Conservation (phyloP, 192 early-diverging fungal species). For the Gigaspora rosea region DNA sequence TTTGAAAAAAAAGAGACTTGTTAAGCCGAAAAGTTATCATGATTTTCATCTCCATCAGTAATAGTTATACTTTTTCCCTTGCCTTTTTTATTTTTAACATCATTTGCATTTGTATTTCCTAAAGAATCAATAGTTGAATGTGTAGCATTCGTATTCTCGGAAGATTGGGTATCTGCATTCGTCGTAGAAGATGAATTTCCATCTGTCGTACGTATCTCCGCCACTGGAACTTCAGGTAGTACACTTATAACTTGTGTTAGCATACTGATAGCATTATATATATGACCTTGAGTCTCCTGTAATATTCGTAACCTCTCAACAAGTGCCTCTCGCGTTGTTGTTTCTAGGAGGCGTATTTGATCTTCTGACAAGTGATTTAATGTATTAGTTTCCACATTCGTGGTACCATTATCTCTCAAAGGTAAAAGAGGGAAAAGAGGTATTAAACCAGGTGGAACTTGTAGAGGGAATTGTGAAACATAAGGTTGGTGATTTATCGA, state of each 20-base stretch:
- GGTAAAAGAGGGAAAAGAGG: constrained; percentile 40
- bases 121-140: no score
- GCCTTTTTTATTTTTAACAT: no score
- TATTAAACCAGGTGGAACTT: constrained; percentile 39
- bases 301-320: constrained; percentile 66
- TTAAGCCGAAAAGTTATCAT: no score
- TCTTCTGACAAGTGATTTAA: constrained; percentile 57
- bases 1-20: no score
- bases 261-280: constrained; percentile 48
- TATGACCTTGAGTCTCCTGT: constrained; percentile 62
- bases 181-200: neutral
- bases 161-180: neutral
- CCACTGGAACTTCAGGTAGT: constrained; percentile 33
- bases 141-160: no score
- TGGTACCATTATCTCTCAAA: constrained; percentile 32
- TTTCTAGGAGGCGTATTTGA: constrained; percentile 56
- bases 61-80: no score
- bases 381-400: constrained; percentile 34
- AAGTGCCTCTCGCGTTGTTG: constrained; percentile 61
- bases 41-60: no score
- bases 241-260: constrained; percentile 46
- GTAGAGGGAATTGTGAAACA: constrained; percentile 24
- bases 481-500: neutral
- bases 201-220: neutral
- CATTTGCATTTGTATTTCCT: no score